These are phyloP conservation scores for Globisporangium takayamanum DNA, from an alignment of 352 stramenopile genomes.

Conservation along the genomic window DNA sequence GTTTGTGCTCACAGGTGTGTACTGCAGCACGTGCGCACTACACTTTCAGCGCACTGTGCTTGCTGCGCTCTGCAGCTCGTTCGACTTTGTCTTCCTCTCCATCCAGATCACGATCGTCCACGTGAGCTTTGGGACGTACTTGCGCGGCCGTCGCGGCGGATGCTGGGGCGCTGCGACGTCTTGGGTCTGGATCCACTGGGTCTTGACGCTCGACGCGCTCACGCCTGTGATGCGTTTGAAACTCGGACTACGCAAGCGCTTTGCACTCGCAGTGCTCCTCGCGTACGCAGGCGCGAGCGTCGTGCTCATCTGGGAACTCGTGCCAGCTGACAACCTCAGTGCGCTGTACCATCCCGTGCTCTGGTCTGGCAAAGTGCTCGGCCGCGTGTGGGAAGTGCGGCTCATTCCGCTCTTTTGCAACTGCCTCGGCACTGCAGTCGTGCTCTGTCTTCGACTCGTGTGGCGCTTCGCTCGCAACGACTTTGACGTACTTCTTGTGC, in stretches of 20 bases:
- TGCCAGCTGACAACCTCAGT: background rate
- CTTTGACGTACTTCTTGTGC: conserved; percentile 7
- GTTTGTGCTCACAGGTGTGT: background rate
- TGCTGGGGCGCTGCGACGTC: background rate
- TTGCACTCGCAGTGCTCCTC: background rate
- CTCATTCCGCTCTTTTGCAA: conserved; percentile 15
- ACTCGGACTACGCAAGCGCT: conserved; percentile 5
- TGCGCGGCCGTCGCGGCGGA: conserved; percentile 6
- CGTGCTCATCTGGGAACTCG: conserved; percentile 1
- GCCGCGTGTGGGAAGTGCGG: conserved; percentile 4
- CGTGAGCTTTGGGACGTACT: conserved; percentile 7
- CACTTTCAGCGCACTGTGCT: conserved; percentile 8
- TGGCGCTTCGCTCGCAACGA: conserved; percentile 5
- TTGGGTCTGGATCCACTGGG: conserved; percentile 13
- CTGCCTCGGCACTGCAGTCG: conserved; percentile 10
- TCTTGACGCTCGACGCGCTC: conserved; percentile 5
- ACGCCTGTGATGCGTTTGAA: conserved; percentile 7
- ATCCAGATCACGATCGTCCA: conserved; percentile 6
- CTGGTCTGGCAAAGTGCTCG: background rate
- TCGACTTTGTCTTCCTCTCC: conserved; percentile 15
- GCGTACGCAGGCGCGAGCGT: background rate
- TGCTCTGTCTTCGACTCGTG: conserved; percentile 6
- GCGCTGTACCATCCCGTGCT: background rate
- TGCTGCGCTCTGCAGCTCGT: conserved; percentile 7
- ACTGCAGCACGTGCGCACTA: background rate